Percentiles rank a stretch among this genome's conserved stretches.
Conservation (phyloP, 2,329 filamentous ascomycete genomes). For the Apiospora hydei region DNA sequence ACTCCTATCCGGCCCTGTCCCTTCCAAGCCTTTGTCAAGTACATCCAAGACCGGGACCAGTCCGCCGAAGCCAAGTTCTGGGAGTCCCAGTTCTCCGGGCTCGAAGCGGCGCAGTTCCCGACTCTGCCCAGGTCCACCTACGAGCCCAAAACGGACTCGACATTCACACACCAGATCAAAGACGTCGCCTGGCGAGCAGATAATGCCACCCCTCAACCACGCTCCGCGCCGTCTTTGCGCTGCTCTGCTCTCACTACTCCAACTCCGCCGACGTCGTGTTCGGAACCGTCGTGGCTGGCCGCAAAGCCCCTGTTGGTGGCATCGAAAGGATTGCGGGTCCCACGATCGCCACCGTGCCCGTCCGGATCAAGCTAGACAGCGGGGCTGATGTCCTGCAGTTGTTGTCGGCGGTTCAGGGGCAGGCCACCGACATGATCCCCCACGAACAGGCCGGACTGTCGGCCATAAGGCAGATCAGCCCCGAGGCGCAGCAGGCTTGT, state of each 20-base stretch:
- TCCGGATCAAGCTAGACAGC: background rate
- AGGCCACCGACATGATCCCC: background rate
- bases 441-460: conserved; percentile 16
- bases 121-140: background rate
- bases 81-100: conserved; percentile 10
- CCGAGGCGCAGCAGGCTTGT: conserved; percentile 16
- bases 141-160: background rate
- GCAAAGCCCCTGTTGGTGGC: background rate
- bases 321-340: conserved; percentile 6
- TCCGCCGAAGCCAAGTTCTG: background rate
- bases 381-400: background rate
- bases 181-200: background rate
- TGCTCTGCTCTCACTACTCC: background rate
- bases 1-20: background rate
- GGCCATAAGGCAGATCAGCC: background rate
- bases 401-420: background rate
- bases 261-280: background rate
- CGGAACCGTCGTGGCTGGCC: background rate
- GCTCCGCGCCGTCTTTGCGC: background rate
- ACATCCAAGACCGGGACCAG: background rate
- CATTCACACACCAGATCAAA: background rate
- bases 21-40: conserved; percentile 15
- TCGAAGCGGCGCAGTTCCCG: background rate
- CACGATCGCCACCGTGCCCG: conserved; percentile 8
- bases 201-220: conserved; percentile 4